These are phyloP conservation scores for Nitzschia palea DNA, from an alignment of 108 stramenopile genomes.

Conservation along the genomic window DNA sequence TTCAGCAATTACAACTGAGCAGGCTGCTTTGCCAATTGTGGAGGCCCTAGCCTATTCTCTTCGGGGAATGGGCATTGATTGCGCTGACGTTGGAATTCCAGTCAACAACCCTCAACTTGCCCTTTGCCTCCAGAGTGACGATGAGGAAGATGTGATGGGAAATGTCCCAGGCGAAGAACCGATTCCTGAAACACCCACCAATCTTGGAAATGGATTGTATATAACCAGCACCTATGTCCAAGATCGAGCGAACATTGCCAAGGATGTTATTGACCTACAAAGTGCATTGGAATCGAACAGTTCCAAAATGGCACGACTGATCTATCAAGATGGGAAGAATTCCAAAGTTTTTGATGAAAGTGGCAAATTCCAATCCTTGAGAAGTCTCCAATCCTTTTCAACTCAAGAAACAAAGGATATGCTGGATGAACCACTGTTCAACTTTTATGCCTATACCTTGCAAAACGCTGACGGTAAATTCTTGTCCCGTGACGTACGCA, in stretches of 20 bases:
- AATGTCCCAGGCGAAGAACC: slow-evolving; percentile 12
- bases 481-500: slow-evolving; percentile 30
- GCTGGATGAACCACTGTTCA: slow-evolving; percentile 63
- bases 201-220: slow-evolving; percentile 63
- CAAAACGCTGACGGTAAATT: slow-evolving; percentile 51
- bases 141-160: background rate
- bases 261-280: slow-evolving; percentile 65
- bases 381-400: slow-evolving; percentile 57
- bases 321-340: slow-evolving; percentile 67
- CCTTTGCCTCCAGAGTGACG: background rate
- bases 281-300: slow-evolving; percentile 42
- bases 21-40: slow-evolving; percentile 21
- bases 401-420: slow-evolving; percentile 41
- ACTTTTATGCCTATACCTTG: slow-evolving; percentile 56
- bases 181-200: slow-evolving; percentile 40
- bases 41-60: slow-evolving; percentile 37
- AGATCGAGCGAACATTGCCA: slow-evolving; percentile 64
- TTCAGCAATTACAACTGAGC: slow-evolving; percentile 13
- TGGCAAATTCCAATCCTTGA: slow-evolving; percentile 42
- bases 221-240: slow-evolving; percentile 67
- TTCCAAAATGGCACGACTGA: slow-evolving; percentile 35
- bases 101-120: background rate
- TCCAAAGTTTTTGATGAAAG: slow-evolving; percentile 56
- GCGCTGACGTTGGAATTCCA: slow-evolving; percentile 36
- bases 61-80: slow-evolving; percentile 26